phyloP scores from a whole-genome alignment of 768 basidiomycete species.

The Leccinum barrowsii region DNA sequence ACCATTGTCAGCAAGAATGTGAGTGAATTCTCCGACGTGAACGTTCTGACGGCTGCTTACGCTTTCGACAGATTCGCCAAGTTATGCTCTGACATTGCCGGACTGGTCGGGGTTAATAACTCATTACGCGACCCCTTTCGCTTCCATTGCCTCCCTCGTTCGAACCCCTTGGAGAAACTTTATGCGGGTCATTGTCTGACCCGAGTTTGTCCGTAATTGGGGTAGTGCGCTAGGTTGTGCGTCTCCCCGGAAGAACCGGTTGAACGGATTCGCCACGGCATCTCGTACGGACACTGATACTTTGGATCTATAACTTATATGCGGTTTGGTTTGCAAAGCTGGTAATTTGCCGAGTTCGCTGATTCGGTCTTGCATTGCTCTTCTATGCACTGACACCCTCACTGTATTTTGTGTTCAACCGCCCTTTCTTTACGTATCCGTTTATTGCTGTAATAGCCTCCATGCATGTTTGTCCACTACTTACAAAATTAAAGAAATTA shows the following conservation, averaged over 20 bases:
- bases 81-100: constrained; percentile 42
- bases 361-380: neutral
- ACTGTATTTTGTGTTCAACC: neutral
- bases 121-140: neutral
- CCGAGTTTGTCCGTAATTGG: neutral
- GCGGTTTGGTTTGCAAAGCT: neutral
- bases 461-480: neutral
- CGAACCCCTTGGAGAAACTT: neutral
- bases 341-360: neutral
- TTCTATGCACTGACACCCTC: neutral
- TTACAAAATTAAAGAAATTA: neutral
- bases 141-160: neutral
- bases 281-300: neutral
- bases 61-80: constrained; percentile 42
- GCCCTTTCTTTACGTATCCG: no score
- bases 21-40: constrained; percentile 32
- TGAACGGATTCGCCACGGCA: constrained; percentile 3
- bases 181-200: neutral
- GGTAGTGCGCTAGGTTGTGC: neutral
- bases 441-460: neutral
- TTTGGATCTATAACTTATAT: neutral
- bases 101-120: neutral
- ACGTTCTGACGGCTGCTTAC: neutral
- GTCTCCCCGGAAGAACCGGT: neutral
- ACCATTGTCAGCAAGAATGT: constrained; percentile 70